Conservation (phyloP, 2,329 filamentous ascomycete species). For the Hysterium pulicare region DNA sequence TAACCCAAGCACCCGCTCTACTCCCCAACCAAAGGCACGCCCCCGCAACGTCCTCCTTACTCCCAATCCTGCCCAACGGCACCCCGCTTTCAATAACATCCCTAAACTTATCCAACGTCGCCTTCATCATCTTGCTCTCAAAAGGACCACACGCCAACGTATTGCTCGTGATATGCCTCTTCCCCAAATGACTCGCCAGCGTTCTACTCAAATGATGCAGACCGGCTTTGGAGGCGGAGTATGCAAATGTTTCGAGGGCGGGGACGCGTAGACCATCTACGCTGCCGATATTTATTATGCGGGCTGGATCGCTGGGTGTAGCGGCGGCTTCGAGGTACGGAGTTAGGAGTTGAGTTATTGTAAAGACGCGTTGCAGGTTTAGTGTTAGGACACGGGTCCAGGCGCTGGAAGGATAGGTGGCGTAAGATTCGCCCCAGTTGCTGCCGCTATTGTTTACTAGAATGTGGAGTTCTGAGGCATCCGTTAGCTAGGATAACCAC, state of each 20-base stretch:
- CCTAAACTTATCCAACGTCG: conserved; percentile 59
- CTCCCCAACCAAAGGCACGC: conserved; percentile 68
- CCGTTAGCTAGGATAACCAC: no score
- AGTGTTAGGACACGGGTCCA: conserved; percentile 59
- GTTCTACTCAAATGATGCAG: conserved; percentile 63
- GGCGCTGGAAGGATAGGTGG: conserved; percentile 50
- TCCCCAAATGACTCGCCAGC: conserved; percentile 60
- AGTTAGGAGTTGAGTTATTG: conserved; percentile 60
- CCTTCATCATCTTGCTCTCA: conserved; percentile 70
- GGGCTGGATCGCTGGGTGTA: conserved; percentile 45
- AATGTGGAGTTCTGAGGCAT: conserved; percentile 55
- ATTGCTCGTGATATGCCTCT: conserved; percentile 61
- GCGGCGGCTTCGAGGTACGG: conserved; percentile 58
- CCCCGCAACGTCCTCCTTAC: conserved; percentile 66
- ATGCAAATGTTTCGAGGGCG: conserved; percentile 56
- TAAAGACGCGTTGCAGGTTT: conserved; percentile 64
- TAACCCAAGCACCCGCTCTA: conserved; percentile 55
- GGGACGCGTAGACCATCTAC: conserved; percentile 63
- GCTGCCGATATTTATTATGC: conserved; percentile 64
- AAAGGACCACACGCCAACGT: conserved; percentile 70
- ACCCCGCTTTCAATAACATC: conserved; percentile 57
- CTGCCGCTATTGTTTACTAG: conserved; percentile 66
- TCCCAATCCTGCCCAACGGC: conserved; percentile 65
- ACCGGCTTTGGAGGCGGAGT: conserved; percentile 61
- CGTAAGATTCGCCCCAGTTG: conserved; percentile 61